Evolutionary conservation across 352 stramenopile genomes (phyloP), one percentile per base, ranked within the genome.

Genomic region (Blastocystis sp.): DNA sequence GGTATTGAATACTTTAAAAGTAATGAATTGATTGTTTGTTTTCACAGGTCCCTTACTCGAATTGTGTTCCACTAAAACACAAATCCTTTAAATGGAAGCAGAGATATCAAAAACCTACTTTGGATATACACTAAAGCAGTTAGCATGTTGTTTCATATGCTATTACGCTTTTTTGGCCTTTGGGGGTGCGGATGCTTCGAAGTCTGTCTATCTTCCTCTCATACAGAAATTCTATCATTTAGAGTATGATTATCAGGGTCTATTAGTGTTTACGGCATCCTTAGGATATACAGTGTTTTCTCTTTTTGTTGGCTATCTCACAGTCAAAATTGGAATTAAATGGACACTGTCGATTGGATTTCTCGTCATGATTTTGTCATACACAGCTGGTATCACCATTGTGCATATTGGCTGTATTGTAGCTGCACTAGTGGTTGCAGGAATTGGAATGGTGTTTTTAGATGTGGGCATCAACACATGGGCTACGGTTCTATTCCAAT

Each of bases 391-490:
- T 30, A 66, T 68, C n/a, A n/a, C 53, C 13, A 53, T 84, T 42
- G 51, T 68, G 4, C 64, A 84, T 3, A 30, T 84, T 30, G 64
- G 73, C 33, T 22, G 48, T 68, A n/a, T 84, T 37, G 30, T 84
- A 19, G 22, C 15, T 27, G 40, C 30, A 11, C 51, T 84, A 9
- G 44, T 84, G n/a, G 17, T 84, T n/a, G 42, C 22, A 0, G 73
- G 73, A n/a, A 30, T 58, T n/a, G 73, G 73, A 19, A 62, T 44
- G 17, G 73, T 84, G 3, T 84, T 84, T 37, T 42, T 84, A 15
- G 73, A 84, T 64, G 73, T 84, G 13, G 73, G 73, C 30, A 84
- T 35, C 9, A 84, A 84, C 30, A 84, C 73, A 0, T 84, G 73
- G 73, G 73, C 48, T 0, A 84, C 73, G 17, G 59, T 84, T 27